Evolutionary conservation across 176 grass and related monocot species (phyloP), one percentile per base, ranked within the genome.

Genomic region (Phragmites australis): DNA sequence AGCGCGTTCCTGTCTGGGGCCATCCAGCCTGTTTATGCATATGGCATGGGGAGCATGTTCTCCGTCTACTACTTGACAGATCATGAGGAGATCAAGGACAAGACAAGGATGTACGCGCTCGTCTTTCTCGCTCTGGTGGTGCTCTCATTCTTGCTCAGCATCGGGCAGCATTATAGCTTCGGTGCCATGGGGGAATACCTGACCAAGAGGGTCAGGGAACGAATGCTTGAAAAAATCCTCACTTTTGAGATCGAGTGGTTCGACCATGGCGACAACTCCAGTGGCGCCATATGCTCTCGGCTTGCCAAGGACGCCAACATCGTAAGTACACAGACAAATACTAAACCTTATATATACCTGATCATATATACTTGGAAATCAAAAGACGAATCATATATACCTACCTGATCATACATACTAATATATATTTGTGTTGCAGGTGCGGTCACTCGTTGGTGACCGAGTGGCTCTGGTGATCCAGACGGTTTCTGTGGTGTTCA

Each of bases 221-320:
- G 87, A 62, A 94, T 97, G 92, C 83, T 97, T 21, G 60, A 81
- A 75, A 94, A 97, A 89, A 94, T 94, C 45, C 87, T 95, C 49
- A 99, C 96, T 18, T 99, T 95, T 8, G 96, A 99, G 75, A 85
- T 99, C 10, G 96, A 86, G 19, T 99, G 96, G 92, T 99, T 95
- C 6, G 96, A 99, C 75, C 88, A 88, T 15, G 96, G 93, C 0
- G 88, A 99, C 78, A 99, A 99, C 82, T 99, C 96, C 60, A 94
- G 90, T n/a, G 96, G 96, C 6, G 92, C 92, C 65, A 83, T 99
- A 85, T 99, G 90, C 70, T 89, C 96, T 58, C 90, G 86, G n/a
- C 92, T 99, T 46, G 96, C 92, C 76, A 95, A 99, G 82, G 96
- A 99, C 14, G 96, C 96, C 61, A 99, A 88, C 5, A 84, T 94